Percentiles rank a stretch among this genome's conserved stretches.
Evolutionary conservation across 148 eudicot genomes (phyloP).

Genomic region (Silene uniflora): DNA sequence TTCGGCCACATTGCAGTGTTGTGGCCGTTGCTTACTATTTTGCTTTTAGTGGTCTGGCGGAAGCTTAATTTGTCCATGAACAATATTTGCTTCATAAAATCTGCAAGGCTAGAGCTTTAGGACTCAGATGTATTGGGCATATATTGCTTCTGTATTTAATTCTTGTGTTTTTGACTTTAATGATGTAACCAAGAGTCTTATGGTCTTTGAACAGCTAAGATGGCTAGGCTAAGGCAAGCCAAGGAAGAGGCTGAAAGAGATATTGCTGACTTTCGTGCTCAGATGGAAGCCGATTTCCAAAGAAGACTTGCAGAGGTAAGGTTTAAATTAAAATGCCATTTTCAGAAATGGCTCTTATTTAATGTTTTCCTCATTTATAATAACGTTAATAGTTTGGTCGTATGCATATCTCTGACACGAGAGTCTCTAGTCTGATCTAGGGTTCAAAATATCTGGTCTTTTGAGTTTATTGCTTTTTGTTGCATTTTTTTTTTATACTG

Average conservation of each 20-base stretch:
- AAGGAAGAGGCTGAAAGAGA: slow-evolving; percentile 91
- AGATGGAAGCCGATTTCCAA: slow-evolving; percentile 73
- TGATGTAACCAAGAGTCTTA: neutral
- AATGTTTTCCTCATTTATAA: no score
- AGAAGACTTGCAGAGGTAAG: slow-evolving; percentile 68
- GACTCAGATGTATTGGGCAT: neutral
- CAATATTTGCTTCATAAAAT: neutral
- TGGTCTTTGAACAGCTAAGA: slow-evolving; percentile 46
- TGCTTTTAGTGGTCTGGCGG: neutral
- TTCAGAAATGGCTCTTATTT: no score
- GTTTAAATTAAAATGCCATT: neutral
- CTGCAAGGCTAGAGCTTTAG: neutral
- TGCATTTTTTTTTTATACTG: no score
- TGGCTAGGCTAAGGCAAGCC: slow-evolving; percentile 78
- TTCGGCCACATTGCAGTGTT: no score
- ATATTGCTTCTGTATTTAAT: neutral
- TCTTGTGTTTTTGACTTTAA: neutral
- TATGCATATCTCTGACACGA: no score
- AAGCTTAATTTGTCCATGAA: neutral
- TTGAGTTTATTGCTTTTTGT: no score
- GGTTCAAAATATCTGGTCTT: no score
- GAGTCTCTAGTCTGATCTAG: no score
- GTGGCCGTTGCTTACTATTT: neutral
- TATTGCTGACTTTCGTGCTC: slow-evolving; percentile 80
- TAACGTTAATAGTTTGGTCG: no score